Evolutionary conservation across 2,329 filamentous ascomycete species (phyloP), one percentile per base, ranked within the genome.

Genomic region (Pseudocercospora eumusae): DNA sequence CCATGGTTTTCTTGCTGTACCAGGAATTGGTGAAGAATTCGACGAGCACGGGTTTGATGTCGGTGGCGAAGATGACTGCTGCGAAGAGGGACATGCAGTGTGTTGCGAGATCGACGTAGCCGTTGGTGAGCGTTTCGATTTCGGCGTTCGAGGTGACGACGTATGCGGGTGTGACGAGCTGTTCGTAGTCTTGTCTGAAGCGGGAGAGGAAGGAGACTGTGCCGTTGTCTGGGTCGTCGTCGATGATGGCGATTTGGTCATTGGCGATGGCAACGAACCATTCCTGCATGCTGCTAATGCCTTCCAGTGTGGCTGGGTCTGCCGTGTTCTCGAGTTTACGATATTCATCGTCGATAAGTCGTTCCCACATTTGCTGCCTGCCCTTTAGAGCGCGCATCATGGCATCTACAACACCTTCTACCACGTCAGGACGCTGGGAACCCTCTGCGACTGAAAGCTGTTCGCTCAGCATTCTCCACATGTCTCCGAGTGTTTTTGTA

Each of bases 181-280:
- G 83, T 73, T 91, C 89, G 73, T 96, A 89, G 72, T 95, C 91
- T 69, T 88, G 86, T 69, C 87, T 87, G 85, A 97, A 97, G 71
- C 89, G 88, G 3, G 91, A 88, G 55, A 98, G 84, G 79, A 97
- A 97, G 28, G 90, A 91, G 25, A 90, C 81, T 31, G 89, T 87
- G 63, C 85, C 86, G 64, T 91, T 89, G 68, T 89, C 89, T 73
- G 84, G 79, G 40, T 75, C 75, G 59, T 98, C 96, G 75, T 98
- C 95, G 72, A 99, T 96, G 77, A 92, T 97, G 60, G 93, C 93
- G 74, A 99, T 98, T 76, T 99, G 95, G 78, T 99, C 95, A 79
- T 99, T 99, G 69, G 96, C 95, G 61, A 96, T 92, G 50, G 95
- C 93, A 57, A 99, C 88, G 60, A 99, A 88, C 92, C 93, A 99